These are phyloP conservation scores for Calonectria leucothoes DNA, from an alignment of 2,329 filamentous ascomycete genomes.

Conservation along the genomic window DNA sequence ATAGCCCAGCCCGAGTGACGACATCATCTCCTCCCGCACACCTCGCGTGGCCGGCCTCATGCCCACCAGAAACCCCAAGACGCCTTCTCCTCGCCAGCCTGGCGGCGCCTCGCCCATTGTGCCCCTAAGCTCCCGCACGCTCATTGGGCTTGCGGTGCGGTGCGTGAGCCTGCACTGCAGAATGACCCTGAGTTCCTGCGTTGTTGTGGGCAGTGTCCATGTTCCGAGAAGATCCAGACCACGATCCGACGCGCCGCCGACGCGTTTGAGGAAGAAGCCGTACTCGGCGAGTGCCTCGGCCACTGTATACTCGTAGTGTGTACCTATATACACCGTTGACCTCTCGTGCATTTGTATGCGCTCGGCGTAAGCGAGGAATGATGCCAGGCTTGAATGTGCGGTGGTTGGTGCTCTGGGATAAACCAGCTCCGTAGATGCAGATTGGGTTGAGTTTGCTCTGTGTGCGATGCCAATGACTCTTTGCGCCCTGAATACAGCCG, in stretches of 20 bases:
- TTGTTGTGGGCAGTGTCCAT: slow-evolving; percentile 66
- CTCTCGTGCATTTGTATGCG: slow-evolving; percentile 64
- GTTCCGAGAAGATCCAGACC: slow-evolving; percentile 81
- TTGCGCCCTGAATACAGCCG: slow-evolving; percentile 8
- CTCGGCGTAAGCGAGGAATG: slow-evolving; percentile 74
- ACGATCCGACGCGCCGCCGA: slow-evolving; percentile 74
- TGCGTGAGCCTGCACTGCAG: slow-evolving; percentile 75
- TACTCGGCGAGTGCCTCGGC: slow-evolving; percentile 66
- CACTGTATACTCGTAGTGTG: slow-evolving; percentile 81
- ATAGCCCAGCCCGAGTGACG: slow-evolving; percentile 78
- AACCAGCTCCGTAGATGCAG: slow-evolving; percentile 31
- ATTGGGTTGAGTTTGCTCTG: neutral
- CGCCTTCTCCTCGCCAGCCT: slow-evolving; percentile 74
- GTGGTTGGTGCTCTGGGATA: slow-evolving; percentile 60
- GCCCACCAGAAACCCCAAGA: slow-evolving; percentile 78
- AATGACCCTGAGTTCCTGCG: slow-evolving; percentile 57
- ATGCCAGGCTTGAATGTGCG: slow-evolving; percentile 71
- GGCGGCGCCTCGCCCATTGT: slow-evolving; percentile 79
- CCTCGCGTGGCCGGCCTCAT: slow-evolving; percentile 81
- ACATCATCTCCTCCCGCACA: slow-evolving; percentile 76
- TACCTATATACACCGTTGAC: slow-evolving; percentile 76
- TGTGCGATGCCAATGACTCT: slow-evolving; percentile 16
- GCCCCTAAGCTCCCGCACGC: slow-evolving; percentile 83
- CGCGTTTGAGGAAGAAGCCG: slow-evolving; percentile 73
- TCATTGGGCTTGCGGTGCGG: slow-evolving; percentile 64